Base-by-base conservation (phyloP, 1,284 basidiomycete species). In the Chiua sp. region DNA sequence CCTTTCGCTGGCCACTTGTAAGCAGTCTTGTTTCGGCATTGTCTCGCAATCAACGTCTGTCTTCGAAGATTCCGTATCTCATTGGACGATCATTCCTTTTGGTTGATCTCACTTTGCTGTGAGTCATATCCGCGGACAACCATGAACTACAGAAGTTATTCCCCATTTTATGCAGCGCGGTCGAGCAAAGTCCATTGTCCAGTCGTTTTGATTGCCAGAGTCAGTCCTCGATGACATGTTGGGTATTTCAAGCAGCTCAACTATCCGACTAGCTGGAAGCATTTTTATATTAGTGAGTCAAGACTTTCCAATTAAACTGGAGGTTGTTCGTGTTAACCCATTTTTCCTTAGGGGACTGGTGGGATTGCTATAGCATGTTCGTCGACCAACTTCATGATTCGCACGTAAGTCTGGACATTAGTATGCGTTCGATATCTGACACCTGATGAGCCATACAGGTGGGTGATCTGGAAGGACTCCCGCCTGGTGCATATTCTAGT, bases 351-450 rank as follows among this genome's bases (percentile, higher is more conserved):
- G 66, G 10, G 63, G 22, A 3, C 33, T 15, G 50, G 18, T 8
- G 52, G 12, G 26, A 47, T 65, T 33, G 50, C 57, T 48, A 52
- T 73, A 16, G 68, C 59, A 15, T 37, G 59, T 54, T 48, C 62
- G n/a, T 68, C 66, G 2, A 57, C 57, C 22, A 71, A 72, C 48
- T 16, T 71, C 37, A 67, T 72, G 70, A 61, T 73, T 50, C 66
- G 71, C 47, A 66, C 65, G 71, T 70, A 47, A 30, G 68, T 53
- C 16, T 12, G 10, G 16, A 16, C 23, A 5, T 20, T 48, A 26
- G 12, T 49, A 4, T 26, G 7, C 28, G 13, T 47, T 47, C 5
- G 2, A 3, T 16, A 23, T 28, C 30, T n/a, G 10, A 7, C 10
- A 10, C 51, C 53, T 60, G n/a, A 57, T 47, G n/a, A 47, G 23